Conservation (phyloP, 2,329 filamentous ascomycete species). For the Talaromyces sp. region DNA sequence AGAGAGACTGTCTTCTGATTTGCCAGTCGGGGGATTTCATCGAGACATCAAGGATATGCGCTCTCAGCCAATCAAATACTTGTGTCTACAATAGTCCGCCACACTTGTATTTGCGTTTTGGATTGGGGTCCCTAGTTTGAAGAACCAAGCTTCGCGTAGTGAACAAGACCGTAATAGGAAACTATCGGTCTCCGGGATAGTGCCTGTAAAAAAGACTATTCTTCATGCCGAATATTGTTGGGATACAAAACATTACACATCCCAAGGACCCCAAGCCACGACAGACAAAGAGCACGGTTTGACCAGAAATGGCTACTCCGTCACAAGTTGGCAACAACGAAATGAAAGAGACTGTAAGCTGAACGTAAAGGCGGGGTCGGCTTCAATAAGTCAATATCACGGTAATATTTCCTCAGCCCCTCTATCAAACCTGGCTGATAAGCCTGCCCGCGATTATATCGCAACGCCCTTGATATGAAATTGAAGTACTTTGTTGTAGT, state of each 20-base stretch:
- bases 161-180: background rate
- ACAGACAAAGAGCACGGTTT: too few relatives aligned
- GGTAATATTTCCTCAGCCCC: background rate
- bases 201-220: background rate
- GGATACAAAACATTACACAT: background rate
- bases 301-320: too few relatives aligned
- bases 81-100: background rate
- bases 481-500: background rate
- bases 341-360: background rate
- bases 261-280: too few relatives aligned
- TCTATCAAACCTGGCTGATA: background rate
- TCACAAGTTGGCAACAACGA: background rate
- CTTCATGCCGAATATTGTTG: background rate
- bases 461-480: background rate
- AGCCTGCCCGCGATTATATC: background rate
- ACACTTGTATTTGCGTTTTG: background rate
- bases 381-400: background rate
- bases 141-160: background rate
- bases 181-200: background rate
- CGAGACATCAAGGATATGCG: background rate
- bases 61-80: background rate
- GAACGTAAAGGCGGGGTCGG: background rate
- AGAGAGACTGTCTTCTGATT: background rate
- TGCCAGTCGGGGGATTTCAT: background rate
- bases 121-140: background rate